Evolutionary conservation across 1,284 basidiomycete genomes (phyloP).

Genomic region (Moesziomyces sp.): DNA sequence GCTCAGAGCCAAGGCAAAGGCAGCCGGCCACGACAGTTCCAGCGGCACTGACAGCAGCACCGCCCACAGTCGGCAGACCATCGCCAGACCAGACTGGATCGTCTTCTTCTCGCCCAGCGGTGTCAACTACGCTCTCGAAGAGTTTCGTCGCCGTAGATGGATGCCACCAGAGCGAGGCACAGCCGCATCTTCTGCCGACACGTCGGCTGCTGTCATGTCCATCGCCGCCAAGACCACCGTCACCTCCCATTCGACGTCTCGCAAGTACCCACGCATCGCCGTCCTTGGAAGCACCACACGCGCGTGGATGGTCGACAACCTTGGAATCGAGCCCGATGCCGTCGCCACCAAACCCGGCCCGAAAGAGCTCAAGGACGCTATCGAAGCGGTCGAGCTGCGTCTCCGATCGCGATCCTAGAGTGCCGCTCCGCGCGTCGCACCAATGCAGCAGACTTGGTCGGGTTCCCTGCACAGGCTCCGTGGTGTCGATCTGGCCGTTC

Average conservation of each 20-base stretch:
- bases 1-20: slow-evolving; percentile 27
- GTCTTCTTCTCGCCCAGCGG: slow-evolving; percentile 67
- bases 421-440: not conserved
- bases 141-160: slow-evolving; percentile 56
- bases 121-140: slow-evolving; percentile 58
- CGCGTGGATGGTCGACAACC: slow-evolving; percentile 50
- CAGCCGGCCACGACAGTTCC: slow-evolving; percentile 9
- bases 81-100: slow-evolving; percentile 60
- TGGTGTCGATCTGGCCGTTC: not conserved
- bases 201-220: not conserved
- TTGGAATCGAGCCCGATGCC: slow-evolving; percentile 58
- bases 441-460: not conserved
- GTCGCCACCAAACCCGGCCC: slow-evolving; percentile 59
- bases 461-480: not conserved
- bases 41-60: slow-evolving; percentile 1
- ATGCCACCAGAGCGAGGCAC: slow-evolving; percentile 27
- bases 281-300: slow-evolving; percentile 60
- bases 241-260: slow-evolving; percentile 17
- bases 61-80: slow-evolving; percentile 5
- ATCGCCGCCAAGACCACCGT: slow-evolving; percentile 14
- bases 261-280: slow-evolving; percentile 55
- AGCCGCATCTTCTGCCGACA: not conserved
- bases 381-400: slow-evolving; percentile 50
- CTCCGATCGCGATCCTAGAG: slow-evolving; percentile 10
- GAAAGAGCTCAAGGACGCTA: slow-evolving; percentile 58